These are phyloP conservation scores for Dimocarpus longan DNA, from an alignment of 345 rosid genomes.

Conservation along the genomic window DNA sequence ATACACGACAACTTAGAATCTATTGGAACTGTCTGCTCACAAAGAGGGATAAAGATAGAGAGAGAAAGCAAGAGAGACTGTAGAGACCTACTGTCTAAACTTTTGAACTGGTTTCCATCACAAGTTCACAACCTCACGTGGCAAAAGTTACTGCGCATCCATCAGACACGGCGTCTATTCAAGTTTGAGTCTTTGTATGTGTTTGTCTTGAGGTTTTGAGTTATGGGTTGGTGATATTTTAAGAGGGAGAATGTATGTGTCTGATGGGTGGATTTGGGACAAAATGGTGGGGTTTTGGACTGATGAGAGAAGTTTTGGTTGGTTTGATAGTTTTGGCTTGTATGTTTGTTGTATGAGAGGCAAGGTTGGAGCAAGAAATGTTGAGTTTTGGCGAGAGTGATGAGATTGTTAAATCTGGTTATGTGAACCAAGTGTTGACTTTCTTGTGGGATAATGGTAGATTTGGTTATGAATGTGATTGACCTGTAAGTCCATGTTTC, in stretches of 20 bases:
- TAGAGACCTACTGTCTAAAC: background rate
- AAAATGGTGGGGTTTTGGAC: slow-evolving; percentile 11
- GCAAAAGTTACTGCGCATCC: background rate
- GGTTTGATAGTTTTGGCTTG: slow-evolving; percentile 24
- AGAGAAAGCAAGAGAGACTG: background rate
- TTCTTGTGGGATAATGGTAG: slow-evolving; percentile 13
- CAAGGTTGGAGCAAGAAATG: slow-evolving; percentile 16
- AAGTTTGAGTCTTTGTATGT: background rate
- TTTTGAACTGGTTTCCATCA: background rate
- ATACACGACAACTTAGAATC: no score
- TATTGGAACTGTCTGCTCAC: no score
- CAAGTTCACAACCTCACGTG: background rate
- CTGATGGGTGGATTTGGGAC: slow-evolving; percentile 1
- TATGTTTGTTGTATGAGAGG: slow-evolving; percentile 19
- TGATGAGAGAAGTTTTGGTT: slow-evolving; percentile 9
- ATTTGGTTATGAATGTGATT: slow-evolving; percentile 26
- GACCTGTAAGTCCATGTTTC: slow-evolving; percentile 37
- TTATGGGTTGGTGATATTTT: background rate
- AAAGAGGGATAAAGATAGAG: background rate
- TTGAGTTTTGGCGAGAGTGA: slow-evolving; percentile 8
- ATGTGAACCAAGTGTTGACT: slow-evolving; percentile 9
- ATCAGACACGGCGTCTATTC: background rate
- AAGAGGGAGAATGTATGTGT: background rate
- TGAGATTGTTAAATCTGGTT: slow-evolving; percentile 12
- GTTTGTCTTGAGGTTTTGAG: background rate